Conservation (phyloP, 129 eudicot species). For the Scalesia atractyloides region DNA sequence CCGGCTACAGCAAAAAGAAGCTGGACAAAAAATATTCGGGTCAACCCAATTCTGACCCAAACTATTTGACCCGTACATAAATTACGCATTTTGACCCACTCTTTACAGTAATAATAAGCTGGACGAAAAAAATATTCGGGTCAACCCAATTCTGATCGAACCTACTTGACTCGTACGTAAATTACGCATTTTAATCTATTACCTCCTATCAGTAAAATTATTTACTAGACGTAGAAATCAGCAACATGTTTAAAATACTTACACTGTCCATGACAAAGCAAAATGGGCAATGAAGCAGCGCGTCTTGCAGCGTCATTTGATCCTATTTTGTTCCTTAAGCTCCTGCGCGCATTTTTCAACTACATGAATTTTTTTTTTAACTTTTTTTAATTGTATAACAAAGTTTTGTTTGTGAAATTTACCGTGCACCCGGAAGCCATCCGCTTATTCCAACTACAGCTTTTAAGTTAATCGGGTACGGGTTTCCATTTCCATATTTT, state of each 20-base stretch:
- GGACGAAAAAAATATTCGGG: too few species aligned
- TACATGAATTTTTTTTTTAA: background rate
- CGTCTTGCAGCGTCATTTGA: conserved; percentile 87
- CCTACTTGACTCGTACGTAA: too few species aligned
- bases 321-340: conserved; percentile 69
- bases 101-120: background rate
- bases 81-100: background rate
- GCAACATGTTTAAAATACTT: conserved; percentile 30
- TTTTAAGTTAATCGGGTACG: conserved; percentile 82
- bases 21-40: background rate
- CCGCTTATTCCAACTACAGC: conserved; percentile 88
- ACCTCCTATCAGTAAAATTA: background rate
- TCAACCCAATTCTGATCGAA: too few species aligned
- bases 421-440: conserved; percentile 98
- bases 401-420: background rate
- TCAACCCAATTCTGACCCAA: background rate
- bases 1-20: background rate
- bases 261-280: conserved; percentile 92
- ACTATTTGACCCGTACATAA: background rate
- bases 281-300: conserved; percentile 86
- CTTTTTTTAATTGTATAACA: background rate
- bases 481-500: conserved; percentile 74
- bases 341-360: conserved; percentile 44
- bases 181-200: too few species aligned
- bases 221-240: conserved; percentile 15